phyloP scores from a whole-genome alignment of 2,329 filamentous ascomycete genomes.

The Exophiala spinifera region DNA sequence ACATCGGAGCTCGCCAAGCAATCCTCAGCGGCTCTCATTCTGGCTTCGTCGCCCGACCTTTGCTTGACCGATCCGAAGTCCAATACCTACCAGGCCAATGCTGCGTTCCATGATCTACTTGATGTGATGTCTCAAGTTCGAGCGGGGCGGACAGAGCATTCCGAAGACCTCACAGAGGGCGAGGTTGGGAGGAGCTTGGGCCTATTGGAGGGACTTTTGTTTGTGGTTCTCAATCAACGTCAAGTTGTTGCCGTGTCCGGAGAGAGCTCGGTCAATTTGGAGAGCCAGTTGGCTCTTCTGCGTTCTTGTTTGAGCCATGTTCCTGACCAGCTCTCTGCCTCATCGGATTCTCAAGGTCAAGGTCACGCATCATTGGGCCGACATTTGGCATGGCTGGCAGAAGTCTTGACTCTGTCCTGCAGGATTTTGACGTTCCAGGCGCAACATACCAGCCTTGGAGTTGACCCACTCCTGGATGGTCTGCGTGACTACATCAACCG shows the following conservation, averaged over 20 bases:
- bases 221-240: constrained; percentile 44
- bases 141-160: constrained; percentile 67
- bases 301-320: background rate
- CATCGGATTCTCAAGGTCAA: background rate
- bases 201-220: constrained; percentile 80
- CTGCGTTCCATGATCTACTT: constrained; percentile 75
- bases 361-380: constrained; percentile 28
- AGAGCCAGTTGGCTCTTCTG: constrained; percentile 6
- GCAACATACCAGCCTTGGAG: constrained; percentile 57
- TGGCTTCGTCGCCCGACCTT: constrained; percentile 56
- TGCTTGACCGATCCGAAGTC: constrained; percentile 23
- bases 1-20: constrained; percentile 71
- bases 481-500: constrained; percentile 52
- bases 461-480: constrained; percentile 43
- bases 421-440: constrained; percentile 65
- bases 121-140: constrained; percentile 69
- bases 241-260: constrained; percentile 35
- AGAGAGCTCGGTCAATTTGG: constrained; percentile 32
- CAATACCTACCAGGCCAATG: constrained; percentile 53
- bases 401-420: constrained; percentile 62
- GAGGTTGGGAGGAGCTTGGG: constrained; percentile 77
- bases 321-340: background rate
- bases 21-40: constrained; percentile 64
- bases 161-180: constrained; percentile 76
- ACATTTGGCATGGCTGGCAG: constrained; percentile 58